Base-by-base conservation (phyloP, 495 filamentous ascomycete genomes). In the Penicillium canescens region DNA sequence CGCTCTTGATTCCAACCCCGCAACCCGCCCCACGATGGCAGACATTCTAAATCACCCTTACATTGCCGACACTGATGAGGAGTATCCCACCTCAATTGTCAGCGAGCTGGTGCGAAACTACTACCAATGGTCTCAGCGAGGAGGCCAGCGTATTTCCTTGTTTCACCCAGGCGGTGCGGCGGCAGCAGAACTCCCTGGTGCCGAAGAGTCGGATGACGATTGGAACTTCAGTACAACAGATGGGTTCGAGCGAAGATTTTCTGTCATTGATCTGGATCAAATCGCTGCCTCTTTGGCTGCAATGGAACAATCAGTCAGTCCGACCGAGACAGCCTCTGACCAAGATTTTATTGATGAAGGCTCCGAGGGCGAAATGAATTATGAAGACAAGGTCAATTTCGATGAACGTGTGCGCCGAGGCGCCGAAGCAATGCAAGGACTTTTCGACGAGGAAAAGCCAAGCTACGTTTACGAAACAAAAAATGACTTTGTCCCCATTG, bases 221-320 rank as follows among this genome's bases (percentile, higher is more conserved):
- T 96, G 94, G 91, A 96, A 93, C 60, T 96, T 96, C 62, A 92
- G 88, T 63, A 91, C 88, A 1, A 94, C 90, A 0, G 86, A 89
- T 50, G 88, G 85, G 9, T 96, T 96, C 65, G 87, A 95, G 61
- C 79, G 84, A 51, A 60, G 75, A 35, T 78, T 77, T 39, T 77
- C 75, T 3, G 74, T 76, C 33, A 71, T 78, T 37, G 73, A 79
- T 44, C 57, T 79, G 12, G 72, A 78, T 47, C 62, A 78, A 55
- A 58, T 80, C 11, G 77, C 75, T 21, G 70, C 70, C 10, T 73
- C 69, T 6, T 43, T 78, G 18, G 74, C 74, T 16, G 65, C 73
- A 42, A 62, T 76, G 46, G 68, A 73, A 44, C 57, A 67, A 18
- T 44, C 70, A 14, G 61, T 71, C 47, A 69, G 64, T 31, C 60